Percentiles rank a stretch among this genome's conserved stretches.
phyloP scores from a whole-genome alignment of 2,329 filamentous ascomycete genomes.

The Cadophora malorum region DNA sequence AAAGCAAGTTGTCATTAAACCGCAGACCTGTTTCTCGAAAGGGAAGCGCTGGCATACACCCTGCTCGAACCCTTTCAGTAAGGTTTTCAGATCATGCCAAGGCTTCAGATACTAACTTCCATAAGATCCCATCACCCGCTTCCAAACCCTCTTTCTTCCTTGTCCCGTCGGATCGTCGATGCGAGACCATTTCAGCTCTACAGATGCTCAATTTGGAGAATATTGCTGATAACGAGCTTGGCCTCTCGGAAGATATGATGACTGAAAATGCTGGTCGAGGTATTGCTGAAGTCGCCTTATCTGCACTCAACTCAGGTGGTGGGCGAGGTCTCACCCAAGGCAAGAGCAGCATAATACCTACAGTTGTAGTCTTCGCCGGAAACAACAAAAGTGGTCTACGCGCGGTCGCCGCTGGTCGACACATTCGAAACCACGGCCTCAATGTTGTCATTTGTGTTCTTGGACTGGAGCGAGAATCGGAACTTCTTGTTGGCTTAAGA shows the following conservation, averaged over 20 bases:
- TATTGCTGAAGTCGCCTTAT: constrained; percentile 82
- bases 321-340: constrained; percentile 44
- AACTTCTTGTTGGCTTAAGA: constrained; percentile 79
- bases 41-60: constrained; percentile 41
- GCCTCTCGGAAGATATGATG: constrained; percentile 87
- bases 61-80: constrained; percentile 41
- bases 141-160: constrained; percentile 54
- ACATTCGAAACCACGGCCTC: constrained; percentile 82
- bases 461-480: constrained; percentile 81
- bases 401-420: constrained; percentile 83
- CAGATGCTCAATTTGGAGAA: constrained; percentile 95
- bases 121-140: constrained; percentile 36
- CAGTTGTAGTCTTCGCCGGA: constrained; percentile 82
- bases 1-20: constrained; percentile 47
- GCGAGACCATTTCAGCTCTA: constrained; percentile 71
- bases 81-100: constrained; percentile 25
- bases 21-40: constrained; percentile 46
- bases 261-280: constrained; percentile 89
- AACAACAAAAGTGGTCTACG: constrained; percentile 90
- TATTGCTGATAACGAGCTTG: constrained; percentile 85
- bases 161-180: constrained; percentile 59
- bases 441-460: constrained; percentile 85
- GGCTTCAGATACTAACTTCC: constrained; percentile 26
- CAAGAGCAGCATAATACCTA: constrained; percentile 48
- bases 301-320: constrained; percentile 59